Conservation (phyloP, 1,284 basidiomycete genomes). For the Fomes fomentarius region DNA sequence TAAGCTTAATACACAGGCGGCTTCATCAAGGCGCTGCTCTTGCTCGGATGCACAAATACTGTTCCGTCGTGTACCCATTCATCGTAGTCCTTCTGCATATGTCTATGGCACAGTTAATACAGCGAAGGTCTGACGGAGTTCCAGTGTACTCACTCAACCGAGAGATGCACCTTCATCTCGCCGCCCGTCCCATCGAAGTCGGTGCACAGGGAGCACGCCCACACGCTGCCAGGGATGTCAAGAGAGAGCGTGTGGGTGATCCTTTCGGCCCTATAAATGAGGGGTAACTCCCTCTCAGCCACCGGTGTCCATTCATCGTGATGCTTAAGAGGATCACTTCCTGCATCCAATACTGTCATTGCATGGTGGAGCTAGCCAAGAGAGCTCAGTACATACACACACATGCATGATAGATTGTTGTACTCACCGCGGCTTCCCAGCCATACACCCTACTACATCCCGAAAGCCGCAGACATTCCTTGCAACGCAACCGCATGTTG, state of each 20-base stretch:
- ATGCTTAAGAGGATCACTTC: not conserved
- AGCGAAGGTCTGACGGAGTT: not conserved
- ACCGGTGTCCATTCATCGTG: not conserved
- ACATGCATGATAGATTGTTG: too few relatives aligned
- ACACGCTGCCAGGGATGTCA: not conserved
- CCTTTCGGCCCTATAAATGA: not conserved
- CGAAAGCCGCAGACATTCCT: too few relatives aligned
- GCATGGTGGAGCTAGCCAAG: too few relatives aligned
- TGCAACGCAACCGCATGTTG: too few relatives aligned
- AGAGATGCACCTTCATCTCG: not conserved
- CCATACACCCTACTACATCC: too few relatives aligned
- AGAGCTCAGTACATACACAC: too few relatives aligned
- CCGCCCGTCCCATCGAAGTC: not conserved
- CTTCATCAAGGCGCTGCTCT: not conserved
- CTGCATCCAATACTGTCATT: not conserved
- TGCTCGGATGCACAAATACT: not conserved
- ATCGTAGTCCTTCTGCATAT: not conserved
- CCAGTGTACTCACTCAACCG: not conserved
- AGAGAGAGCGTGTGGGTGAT: not conserved
- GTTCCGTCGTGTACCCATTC: not conserved
- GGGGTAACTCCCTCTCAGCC: not conserved
- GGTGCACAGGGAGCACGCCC: not conserved
- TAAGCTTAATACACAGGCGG: too few relatives aligned
- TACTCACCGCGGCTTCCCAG: too few relatives aligned
- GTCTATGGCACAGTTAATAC: not conserved